Conservation (phyloP, 352 stramenopile genomes). For the Vaucheria bursata region DNA sequence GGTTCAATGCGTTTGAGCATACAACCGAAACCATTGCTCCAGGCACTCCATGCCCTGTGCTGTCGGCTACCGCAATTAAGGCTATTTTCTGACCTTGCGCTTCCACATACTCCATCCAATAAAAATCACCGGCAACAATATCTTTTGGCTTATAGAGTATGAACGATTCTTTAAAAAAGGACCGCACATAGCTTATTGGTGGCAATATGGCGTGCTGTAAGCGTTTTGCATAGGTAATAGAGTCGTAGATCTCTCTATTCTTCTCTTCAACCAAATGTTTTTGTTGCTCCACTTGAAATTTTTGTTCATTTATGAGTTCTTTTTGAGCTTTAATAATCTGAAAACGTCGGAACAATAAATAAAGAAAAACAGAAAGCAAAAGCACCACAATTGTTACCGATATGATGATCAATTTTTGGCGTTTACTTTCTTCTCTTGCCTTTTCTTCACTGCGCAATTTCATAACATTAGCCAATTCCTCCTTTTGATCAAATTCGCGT, state of each 20-base stretch:
- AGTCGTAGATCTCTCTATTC: background rate
- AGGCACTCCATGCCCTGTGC: too few species aligned
- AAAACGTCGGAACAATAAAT: too few species aligned
- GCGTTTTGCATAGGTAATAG: background rate
- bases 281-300: too few species aligned
- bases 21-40: background rate
- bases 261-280: slow-evolving; percentile 1
- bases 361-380: too few species aligned
- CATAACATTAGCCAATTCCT: too few species aligned
- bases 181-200: background rate
- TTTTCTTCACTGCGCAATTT: too few species aligned
- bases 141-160: background rate
- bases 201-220: background rate
- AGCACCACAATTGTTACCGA: too few species aligned
- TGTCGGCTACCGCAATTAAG: background rate
- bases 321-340: too few species aligned
- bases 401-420: too few species aligned
- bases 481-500: too few species aligned
- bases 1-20: background rate
- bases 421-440: too few species aligned
- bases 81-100: too few species aligned
- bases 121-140: slow-evolving; percentile 5
- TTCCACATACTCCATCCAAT: background rate
- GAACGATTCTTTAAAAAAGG: background rate
- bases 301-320: background rate